Base-by-base conservation (phyloP, 176 grass and related monocot genomes). In the Phoenix roebelenii region DNA sequence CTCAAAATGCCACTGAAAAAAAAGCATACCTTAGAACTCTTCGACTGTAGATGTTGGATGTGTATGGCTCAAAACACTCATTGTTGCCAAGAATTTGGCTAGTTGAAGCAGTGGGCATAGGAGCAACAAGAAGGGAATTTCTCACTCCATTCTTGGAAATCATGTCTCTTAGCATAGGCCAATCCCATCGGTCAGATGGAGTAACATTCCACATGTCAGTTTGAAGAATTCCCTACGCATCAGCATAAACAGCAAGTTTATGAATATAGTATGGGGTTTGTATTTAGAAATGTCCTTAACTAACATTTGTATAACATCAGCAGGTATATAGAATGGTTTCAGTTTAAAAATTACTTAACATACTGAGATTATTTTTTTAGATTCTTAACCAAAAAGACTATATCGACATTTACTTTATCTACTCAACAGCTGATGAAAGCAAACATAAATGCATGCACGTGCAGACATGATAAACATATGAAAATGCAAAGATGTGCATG, bases 21-120 rank as follows among this genome's bases (percentile, higher is more conserved):
- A 44, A 57, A 25, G 61, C 65, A 87, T 61, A 98, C 94, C 94
- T 92, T 49, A 92, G 49, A 68, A 92, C 88, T 70, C 88, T 76
- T 3, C 88, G 83, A 49, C 73, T 83, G 51, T 92, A 92, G 54
- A 92, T 92, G 68, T 92, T 92, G 20, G 88, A 92, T 59, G 88
- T 92, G 65, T 92, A 92, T 18, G 88, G 88, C 64, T 81, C 82
- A 66, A 89, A 95, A 50, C 85, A 98, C 61, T 98, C 93, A 22
- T 98, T 98, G 57, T 98, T 98, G 62, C 93, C 93, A 67, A 98
- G 87, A 80, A 98, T 98, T 29, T 98, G 93, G 69, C 93, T 98
- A 50, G 93, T 98, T 70, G 93, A 92, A 73, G 93, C 93, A 78
- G 93, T 98, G 10, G 88, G 93, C 93, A 98, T 98, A 26, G 93